phyloP scores from a whole-genome alignment of 1,139 yeast species.

The Hyphopichia fennica region DNA sequence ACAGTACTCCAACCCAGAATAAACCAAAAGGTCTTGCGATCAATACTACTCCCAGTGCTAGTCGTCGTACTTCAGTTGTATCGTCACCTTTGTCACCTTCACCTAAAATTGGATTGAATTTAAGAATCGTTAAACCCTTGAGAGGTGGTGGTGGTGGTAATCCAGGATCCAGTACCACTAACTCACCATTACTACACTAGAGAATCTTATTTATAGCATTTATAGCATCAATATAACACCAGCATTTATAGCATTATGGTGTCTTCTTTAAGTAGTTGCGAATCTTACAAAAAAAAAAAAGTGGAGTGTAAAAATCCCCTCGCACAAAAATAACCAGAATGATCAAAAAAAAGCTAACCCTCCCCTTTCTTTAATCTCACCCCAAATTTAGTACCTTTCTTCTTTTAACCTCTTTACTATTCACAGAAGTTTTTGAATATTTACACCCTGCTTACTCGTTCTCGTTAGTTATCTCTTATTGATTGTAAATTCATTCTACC shows the following conservation, averaged over 20 bases:
- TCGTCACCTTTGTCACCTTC: constrained; percentile 21
- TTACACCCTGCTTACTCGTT: too few species aligned
- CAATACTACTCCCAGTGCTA: neutral
- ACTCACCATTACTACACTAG: neutral
- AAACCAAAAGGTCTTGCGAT: neutral
- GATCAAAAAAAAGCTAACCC: neutral
- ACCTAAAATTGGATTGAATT: constrained; percentile 47
- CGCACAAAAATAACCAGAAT: neutral
- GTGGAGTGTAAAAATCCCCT: neutral
- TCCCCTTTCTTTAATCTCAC: too few species aligned
- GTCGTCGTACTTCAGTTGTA: constrained; percentile 3
- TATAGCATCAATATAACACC: too few species aligned
- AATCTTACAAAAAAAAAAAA: neutral
- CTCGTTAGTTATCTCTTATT: too few species aligned
- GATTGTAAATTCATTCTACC: too few species aligned
- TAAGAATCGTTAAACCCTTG: constrained; percentile 66
- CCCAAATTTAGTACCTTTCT: too few species aligned
- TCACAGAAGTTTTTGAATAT: too few species aligned
- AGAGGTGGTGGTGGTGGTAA: constrained; percentile 66
- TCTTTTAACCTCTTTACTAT: too few species aligned
- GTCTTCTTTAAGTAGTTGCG: neutral
- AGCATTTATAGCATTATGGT: neutral
- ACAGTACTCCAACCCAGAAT: neutral
- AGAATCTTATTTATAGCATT: too few species aligned
- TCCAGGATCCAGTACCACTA: constrained; percentile 7